These are phyloP conservation scores for Aspergillus diversus DNA, from an alignment of 495 filamentous ascomycete genomes.

Conservation along the genomic window DNA sequence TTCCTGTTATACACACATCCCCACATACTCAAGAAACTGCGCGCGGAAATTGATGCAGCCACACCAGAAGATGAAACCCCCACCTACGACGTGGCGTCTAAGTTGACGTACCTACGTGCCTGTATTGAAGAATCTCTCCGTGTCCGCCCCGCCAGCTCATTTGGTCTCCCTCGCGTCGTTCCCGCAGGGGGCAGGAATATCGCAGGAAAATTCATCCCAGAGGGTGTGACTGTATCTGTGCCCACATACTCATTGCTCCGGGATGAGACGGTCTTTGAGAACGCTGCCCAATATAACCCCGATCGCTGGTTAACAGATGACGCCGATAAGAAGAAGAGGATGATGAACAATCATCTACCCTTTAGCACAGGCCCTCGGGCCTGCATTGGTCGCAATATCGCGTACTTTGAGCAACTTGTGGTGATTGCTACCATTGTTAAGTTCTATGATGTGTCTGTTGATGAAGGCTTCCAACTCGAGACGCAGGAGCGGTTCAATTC, in stretches of 20 bases:
- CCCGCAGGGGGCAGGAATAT: conserved; percentile 3
- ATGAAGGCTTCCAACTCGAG: not conserved
- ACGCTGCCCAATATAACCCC: not conserved
- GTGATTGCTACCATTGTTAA: conserved; percentile 36
- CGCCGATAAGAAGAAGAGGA: not conserved
- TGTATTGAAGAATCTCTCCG: conserved; percentile 4
- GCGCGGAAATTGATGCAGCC: not conserved
- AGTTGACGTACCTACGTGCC: conserved; percentile 1
- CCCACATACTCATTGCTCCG: not conserved
- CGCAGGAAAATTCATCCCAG: not conserved
- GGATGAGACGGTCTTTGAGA: too few species aligned
- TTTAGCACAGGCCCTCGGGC: conserved; percentile 5
- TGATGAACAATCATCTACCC: not conserved
- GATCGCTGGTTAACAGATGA: conserved; percentile 1
- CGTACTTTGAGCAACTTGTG: conserved; percentile 40
- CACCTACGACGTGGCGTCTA: not conserved
- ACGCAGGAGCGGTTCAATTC: not conserved
- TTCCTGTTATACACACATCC: conserved; percentile 2
- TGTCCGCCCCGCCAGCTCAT: not conserved
- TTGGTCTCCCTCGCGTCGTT: not conserved
- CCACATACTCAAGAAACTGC: not conserved
- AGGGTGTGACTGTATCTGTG: conserved; percentile 5
- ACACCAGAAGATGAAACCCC: not conserved
- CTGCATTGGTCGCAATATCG: conserved; percentile 27
- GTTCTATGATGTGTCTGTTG: conserved; percentile 35